Percentiles rank a stretch among this genome's conserved stretches.
Conservation (phyloP, 176 grass and related monocot genomes). For the Pontederia paniculata region DNA sequence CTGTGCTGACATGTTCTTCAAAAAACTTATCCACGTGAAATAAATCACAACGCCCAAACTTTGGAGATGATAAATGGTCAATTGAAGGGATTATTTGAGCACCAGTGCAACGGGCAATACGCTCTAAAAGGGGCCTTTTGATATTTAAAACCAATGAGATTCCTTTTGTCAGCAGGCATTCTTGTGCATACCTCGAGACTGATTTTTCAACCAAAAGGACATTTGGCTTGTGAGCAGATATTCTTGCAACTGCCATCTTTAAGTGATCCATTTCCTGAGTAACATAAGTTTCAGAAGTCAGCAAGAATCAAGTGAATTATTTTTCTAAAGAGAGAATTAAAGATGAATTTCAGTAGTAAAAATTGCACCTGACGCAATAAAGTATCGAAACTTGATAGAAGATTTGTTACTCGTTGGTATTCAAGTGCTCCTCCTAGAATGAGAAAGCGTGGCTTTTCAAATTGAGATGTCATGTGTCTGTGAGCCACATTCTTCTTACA, state of each 20-base stretch:
- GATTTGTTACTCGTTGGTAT: slow-evolving; percentile 83
- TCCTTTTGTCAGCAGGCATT: slow-evolving; percentile 76
- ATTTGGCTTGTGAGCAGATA: slow-evolving; percentile 75
- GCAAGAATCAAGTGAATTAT: slow-evolving; percentile 1
- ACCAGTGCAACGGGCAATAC: slow-evolving; percentile 75
- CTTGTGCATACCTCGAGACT: slow-evolving; percentile 78
- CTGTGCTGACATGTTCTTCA: slow-evolving; percentile 38
- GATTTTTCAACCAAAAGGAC: slow-evolving; percentile 92
- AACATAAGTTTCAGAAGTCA: slow-evolving; percentile 18
- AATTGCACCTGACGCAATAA: slow-evolving; percentile 75
- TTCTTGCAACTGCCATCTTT: slow-evolving; percentile 97
- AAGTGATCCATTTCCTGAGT: slow-evolving; percentile 94
- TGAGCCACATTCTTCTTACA: slow-evolving; percentile 99
- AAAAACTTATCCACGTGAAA: slow-evolving; percentile 87
- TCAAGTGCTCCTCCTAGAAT: slow-evolving; percentile 88
- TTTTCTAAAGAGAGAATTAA: slow-evolving; percentile 26
- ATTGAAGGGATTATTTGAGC: slow-evolving; percentile 85
- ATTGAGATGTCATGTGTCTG: slow-evolving; percentile 73
- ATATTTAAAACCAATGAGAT: slow-evolving; percentile 96
- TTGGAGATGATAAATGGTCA: slow-evolving; percentile 58
- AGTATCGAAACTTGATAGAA: slow-evolving; percentile 89
- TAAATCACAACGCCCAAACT: slow-evolving; percentile 73
- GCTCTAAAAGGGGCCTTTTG: slow-evolving; percentile 68
- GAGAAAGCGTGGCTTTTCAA: slow-evolving; percentile 78
- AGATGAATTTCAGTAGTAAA: slow-evolving; percentile 2